Percentiles rank a stretch among this genome's conserved stretches.
Conservation (phyloP, 768 basidiomycete genomes). For the Auriscalpium microsporum region DNA sequence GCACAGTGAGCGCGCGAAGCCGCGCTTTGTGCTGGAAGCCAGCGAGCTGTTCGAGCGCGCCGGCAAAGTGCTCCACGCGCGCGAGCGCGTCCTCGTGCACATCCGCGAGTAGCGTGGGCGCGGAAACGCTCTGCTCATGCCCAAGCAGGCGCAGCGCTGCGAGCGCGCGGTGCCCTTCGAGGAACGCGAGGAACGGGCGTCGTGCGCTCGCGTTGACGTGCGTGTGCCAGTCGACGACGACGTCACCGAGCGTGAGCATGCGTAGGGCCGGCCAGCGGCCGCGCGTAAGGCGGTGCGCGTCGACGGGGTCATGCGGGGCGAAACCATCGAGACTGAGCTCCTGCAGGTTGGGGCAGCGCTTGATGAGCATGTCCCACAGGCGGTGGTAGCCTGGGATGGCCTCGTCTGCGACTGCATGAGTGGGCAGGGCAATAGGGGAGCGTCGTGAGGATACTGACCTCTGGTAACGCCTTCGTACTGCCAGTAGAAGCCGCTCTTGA, state of each 20-base stretch:
- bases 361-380: slow-evolving; percentile 67
- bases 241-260: slow-evolving; percentile 54
- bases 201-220: slow-evolving; percentile 28
- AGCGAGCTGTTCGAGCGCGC: slow-evolving; percentile 60
- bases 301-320: slow-evolving; percentile 42
- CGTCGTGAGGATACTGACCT: slow-evolving; percentile 32
- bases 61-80: slow-evolving; percentile 45
- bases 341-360: slow-evolving; percentile 56
- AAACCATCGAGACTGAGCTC: slow-evolving; percentile 51
- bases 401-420: slow-evolving; percentile 33
- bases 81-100: slow-evolving; percentile 15
- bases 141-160: slow-evolving; percentile 42
- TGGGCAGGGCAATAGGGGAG: not conserved
- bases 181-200: slow-evolving; percentile 56
- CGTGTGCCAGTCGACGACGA: slow-evolving; percentile 50
- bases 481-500: slow-evolving; percentile 57
- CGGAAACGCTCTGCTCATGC: slow-evolving; percentile 10
- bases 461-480: slow-evolving; percentile 47
- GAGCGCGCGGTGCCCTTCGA: slow-evolving; percentile 54
- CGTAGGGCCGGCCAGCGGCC: slow-evolving; percentile 64
- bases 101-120: slow-evolving; percentile 12
- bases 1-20: slow-evolving; percentile 52
- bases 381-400: slow-evolving; percentile 35
- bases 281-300: slow-evolving; percentile 44
- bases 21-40: slow-evolving; percentile 34